A percentile compares a stretch with the other conserved stretches of the same genome.
Conservation (phyloP, 139 green algal genomes). For the Deuterostichococcus epilithicus region DNA sequence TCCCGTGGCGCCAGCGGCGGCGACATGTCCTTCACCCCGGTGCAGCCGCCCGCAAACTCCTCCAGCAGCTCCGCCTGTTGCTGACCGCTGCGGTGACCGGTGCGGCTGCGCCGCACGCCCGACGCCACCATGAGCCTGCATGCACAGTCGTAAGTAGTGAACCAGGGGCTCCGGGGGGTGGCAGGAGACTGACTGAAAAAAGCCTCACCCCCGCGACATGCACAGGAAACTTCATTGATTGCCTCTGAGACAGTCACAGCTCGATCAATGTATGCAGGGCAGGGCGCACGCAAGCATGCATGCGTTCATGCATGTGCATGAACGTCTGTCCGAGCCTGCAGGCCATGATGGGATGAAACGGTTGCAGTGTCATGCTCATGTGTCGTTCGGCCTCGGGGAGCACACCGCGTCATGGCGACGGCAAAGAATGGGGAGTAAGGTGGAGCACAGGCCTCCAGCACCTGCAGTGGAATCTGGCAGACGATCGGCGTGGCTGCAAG, state of each 20-base stretch:
- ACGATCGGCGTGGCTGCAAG: no score
- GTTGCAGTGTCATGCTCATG: not conserved
- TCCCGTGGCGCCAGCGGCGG: not conserved
- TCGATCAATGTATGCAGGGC: not conserved
- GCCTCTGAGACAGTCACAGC: not conserved
- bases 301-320: no score
- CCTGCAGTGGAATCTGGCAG: not conserved
- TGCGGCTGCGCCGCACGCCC: conserved; percentile 23
- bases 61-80: conserved; percentile 26
- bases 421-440: conserved; percentile 47
- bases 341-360: not conserved
- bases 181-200: not conserved
- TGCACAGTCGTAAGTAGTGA: not conserved
- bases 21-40: not conserved
- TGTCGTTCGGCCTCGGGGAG: not conserved
- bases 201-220: not conserved
- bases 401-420: conserved; percentile 12
- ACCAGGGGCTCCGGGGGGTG: not conserved
- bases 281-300: no score
- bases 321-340: not conserved
- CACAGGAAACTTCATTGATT: not conserved
- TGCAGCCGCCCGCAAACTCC: conserved; percentile 31
- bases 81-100: conserved; percentile 10
- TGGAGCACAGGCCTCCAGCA: conserved; percentile 27
- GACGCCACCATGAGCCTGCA: conserved; percentile 27